A percentile compares a stretch with the other conserved stretches of the same genome.
Evolutionary conservation across 305 asterid genomes (phyloP).

Genomic region (Fraxinus latifolia): DNA sequence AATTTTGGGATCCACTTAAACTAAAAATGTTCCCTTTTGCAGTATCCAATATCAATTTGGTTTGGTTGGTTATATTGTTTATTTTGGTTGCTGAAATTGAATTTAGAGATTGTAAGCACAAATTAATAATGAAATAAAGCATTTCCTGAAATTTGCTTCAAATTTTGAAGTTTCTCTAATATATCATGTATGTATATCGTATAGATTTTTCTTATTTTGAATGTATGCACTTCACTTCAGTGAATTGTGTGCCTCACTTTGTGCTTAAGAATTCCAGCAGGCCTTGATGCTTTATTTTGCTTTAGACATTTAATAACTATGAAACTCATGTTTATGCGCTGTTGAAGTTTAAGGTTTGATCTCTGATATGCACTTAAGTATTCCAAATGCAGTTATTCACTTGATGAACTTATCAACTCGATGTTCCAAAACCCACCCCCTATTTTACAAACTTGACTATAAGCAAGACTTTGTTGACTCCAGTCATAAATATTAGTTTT

Average conservation of each 20-base stretch:
- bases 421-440: neutral
- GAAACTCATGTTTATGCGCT: neutral
- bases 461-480: neutral
- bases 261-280: neutral
- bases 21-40: neutral
- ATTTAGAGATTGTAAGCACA: neutral
- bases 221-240: neutral
- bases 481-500: neutral
- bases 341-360: neutral
- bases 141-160: neutral
- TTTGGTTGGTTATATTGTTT: conserved; percentile 7
- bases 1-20: neutral
- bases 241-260: neutral
- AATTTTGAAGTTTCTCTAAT: neutral
- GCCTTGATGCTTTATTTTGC: neutral
- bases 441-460: neutral
- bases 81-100: neutral
- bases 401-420: conserved; percentile 1
- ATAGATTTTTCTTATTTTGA: neutral
- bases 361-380: neutral
- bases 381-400: neutral
- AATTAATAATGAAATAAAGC: neutral
- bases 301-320: neutral
- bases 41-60: neutral
- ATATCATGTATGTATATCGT: neutral